Evolutionary conservation across 2,329 filamentous ascomycete genomes (phyloP).

Genomic region (Diaporthe sp.): DNA sequence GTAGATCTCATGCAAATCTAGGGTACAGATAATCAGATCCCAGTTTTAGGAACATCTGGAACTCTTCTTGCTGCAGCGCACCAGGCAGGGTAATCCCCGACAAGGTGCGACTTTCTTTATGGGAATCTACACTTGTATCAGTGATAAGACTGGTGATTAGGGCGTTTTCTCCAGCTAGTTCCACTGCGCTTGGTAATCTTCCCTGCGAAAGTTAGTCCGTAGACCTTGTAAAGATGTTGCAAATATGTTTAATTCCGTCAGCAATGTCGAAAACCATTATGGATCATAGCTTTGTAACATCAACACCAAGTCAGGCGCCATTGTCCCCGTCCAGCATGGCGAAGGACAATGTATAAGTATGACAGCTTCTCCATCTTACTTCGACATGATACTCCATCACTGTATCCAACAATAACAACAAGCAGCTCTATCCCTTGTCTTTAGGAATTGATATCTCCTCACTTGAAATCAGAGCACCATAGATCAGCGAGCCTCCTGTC

Average conservation of each 20-base stretch:
- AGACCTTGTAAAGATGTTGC: not conserved
- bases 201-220: conserved; percentile 26
- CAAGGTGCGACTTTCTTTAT: not conserved
- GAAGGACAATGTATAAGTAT: not conserved
- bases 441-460: not conserved
- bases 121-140: not conserved
- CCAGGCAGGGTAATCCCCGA: not conserved
- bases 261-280: not conserved
- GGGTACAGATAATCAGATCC: conserved; percentile 10
- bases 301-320: not conserved
- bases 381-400: not conserved
- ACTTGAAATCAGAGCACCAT: not conserved
- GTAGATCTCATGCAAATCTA: not conserved
- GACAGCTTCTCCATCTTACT: not conserved
- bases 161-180: not conserved
- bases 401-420: not conserved
- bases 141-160: not conserved
- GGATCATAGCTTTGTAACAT: conserved; percentile 5
- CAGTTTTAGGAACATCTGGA: not conserved
- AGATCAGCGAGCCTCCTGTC: not conserved
- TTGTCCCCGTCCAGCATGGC: not conserved
- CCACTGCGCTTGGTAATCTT: conserved; percentile 32
- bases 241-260: conserved; percentile 30
- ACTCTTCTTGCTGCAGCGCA: not conserved
- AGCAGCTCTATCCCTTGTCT: not conserved